phyloP scores from a whole-genome alignment of 2,329 filamentous ascomycete genomes.

The Cladosporium sp. region DNA sequence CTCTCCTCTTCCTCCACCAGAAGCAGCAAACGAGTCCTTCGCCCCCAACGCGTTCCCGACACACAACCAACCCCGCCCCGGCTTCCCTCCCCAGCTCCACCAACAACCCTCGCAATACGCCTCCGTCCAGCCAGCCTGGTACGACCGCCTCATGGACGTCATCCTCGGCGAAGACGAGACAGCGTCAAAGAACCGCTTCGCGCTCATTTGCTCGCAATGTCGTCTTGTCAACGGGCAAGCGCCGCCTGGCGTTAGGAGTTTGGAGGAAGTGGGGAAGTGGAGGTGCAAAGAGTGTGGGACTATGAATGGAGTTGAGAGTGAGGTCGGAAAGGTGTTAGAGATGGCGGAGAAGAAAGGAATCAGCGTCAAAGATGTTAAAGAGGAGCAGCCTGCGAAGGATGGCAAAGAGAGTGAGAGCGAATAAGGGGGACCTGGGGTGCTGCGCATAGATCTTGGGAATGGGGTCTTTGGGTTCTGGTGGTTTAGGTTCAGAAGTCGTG shows the following conservation, averaged over 20 bases:
- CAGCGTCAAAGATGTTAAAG: background rate
- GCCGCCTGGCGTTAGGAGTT: constrained; percentile 72
- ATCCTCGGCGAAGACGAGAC: constrained; percentile 94
- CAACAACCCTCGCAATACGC: constrained; percentile 12
- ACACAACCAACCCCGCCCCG: constrained; percentile 8
- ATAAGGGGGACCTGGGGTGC: too few relatives aligned
- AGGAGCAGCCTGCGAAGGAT: constrained; percentile 14
- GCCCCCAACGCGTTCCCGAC: constrained; percentile 67
- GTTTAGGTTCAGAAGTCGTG: too few relatives aligned
- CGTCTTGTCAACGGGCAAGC: constrained; percentile 93
- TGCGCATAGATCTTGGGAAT: too few relatives aligned
- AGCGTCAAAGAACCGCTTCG: constrained; percentile 82
- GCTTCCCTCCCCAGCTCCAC: background rate
- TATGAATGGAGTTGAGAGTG: constrained; percentile 76
- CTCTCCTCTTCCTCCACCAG: constrained; percentile 29
- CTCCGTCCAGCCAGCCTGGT: constrained; percentile 61
- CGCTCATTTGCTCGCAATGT: constrained; percentile 76
- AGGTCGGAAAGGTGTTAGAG: constrained; percentile 64
- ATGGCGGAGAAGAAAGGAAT: constrained; percentile 23
- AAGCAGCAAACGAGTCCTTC: constrained; percentile 40
- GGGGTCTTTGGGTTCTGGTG: too few relatives aligned
- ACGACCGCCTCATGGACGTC: constrained; percentile 87
- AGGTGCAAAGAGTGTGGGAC: constrained; percentile 79
- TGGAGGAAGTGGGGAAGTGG: constrained; percentile 82
- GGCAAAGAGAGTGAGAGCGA: constrained; percentile 18